A percentile compares a stretch with the other conserved stretches of the same genome.
Evolutionary conservation across 2,329 filamentous ascomycete species (phyloP).

Genomic region (Phaeosphaeria sp.): DNA sequence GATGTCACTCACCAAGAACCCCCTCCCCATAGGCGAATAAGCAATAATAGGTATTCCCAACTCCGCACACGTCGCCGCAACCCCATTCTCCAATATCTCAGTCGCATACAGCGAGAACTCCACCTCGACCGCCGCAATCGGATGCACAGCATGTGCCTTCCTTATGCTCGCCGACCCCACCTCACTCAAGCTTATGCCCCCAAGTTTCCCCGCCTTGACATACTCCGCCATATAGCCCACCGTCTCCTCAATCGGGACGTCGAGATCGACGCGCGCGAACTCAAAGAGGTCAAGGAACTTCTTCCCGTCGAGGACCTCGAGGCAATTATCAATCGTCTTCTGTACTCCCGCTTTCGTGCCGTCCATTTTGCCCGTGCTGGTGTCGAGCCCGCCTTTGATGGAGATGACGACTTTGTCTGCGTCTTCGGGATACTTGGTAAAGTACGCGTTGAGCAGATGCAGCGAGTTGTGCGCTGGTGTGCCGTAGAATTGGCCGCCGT

Average conservation of each 20-base stretch:
- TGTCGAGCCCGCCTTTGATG: constrained; percentile 57
- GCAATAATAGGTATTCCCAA: constrained; percentile 71
- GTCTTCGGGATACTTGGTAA: constrained; percentile 59
- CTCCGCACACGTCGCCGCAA: constrained; percentile 65
- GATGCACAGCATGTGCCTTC: constrained; percentile 60
- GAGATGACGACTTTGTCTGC: constrained; percentile 58
- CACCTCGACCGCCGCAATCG: constrained; percentile 66
- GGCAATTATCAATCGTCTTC: constrained; percentile 55
- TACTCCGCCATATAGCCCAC: constrained; percentile 50
- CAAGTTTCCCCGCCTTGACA: constrained; percentile 52
- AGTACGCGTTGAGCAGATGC: constrained; percentile 59
- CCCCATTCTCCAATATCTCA: constrained; percentile 64
- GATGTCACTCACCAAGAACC: constrained; percentile 53
- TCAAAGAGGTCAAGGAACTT: constrained; percentile 60
- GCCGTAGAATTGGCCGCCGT: constrained; percentile 59
- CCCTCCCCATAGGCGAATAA: constrained; percentile 74
- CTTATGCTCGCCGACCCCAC: constrained; percentile 55
- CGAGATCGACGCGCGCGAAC: constrained; percentile 53
- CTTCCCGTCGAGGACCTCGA: constrained; percentile 54
- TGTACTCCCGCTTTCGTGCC: constrained; percentile 51
- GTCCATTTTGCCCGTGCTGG: constrained; percentile 46
- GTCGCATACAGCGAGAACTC: constrained; percentile 66
- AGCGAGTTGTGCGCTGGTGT: constrained; percentile 55
- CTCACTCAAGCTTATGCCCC: constrained; percentile 56
- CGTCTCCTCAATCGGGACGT: constrained; percentile 54